These are phyloP conservation scores for Xenoacremonium recifei DNA, from an alignment of 2,329 filamentous ascomycete genomes.

Conservation along the genomic window DNA sequence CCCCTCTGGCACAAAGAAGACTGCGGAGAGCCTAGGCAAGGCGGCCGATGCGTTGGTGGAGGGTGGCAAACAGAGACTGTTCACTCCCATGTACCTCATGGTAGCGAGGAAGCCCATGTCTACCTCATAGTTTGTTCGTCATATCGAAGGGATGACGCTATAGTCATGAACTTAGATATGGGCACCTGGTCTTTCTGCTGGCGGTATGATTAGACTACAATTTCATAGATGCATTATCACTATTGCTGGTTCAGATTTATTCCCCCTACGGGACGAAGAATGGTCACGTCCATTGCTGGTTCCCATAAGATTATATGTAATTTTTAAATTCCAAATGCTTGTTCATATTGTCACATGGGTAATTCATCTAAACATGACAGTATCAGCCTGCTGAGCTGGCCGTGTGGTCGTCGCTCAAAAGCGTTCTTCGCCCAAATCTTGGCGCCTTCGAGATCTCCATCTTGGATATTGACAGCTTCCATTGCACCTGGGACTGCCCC, in stretches of 20 bases:
- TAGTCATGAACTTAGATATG: too few species aligned
- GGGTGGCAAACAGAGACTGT: conserved; percentile 79
- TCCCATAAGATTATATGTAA: too few species aligned
- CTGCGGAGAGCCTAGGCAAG: conserved; percentile 73
- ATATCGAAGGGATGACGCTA: too few species aligned
- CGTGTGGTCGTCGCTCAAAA: conserved; percentile 28
- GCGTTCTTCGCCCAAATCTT: conserved; percentile 31
- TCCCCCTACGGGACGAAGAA: too few species aligned
- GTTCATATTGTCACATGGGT: too few species aligned
- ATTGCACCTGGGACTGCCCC: conserved; percentile 31
- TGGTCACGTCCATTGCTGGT: too few species aligned
- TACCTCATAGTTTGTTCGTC: too few species aligned
- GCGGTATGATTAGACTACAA: too few species aligned
- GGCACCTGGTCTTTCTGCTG: too few species aligned
- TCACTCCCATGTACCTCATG: conserved; percentile 97
- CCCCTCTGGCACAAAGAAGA: conserved; percentile 80
- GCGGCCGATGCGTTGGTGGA: conserved; percentile 80
- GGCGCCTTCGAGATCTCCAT: conserved; percentile 29
- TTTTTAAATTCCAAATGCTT: too few species aligned
- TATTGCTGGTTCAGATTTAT: too few species aligned
- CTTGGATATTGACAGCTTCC: conserved; percentile 25
- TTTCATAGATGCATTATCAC: too few species aligned
- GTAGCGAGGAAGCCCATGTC: conserved; percentile 76
- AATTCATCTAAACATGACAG: conserved; percentile 28
- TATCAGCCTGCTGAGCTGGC: conserved; percentile 32